phyloP scores from a whole-genome alignment of 805 yeast species.

The Yamadazyma nakazawae region DNA sequence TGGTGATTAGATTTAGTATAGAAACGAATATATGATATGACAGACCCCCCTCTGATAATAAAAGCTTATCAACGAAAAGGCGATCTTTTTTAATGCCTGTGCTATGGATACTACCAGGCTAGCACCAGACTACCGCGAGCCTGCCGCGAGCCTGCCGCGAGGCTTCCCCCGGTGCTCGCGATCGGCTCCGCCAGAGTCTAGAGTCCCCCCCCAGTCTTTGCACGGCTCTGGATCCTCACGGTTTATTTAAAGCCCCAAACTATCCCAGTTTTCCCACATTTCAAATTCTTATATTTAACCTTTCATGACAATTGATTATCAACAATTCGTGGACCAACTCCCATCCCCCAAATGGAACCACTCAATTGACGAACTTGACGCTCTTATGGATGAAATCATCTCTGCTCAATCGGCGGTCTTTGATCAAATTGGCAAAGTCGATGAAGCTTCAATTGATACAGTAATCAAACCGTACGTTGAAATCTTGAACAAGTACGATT shows the following conservation, averaged over 20 bases:
- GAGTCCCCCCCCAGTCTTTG: too few relatives aligned
- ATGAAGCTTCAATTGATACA: constrained; percentile 52
- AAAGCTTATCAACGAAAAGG: too few relatives aligned
- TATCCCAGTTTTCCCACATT: not conserved
- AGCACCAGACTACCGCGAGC: too few relatives aligned
- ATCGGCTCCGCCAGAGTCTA: not conserved
- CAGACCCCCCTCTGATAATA: too few relatives aligned
- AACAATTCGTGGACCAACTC: constrained; percentile 1
- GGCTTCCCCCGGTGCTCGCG: not conserved
- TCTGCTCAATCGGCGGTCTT: constrained; percentile 42
- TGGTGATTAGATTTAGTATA: not conserved
- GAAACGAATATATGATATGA: not conserved
- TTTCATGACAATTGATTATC: constrained; percentile 1
- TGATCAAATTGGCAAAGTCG: constrained; percentile 49
- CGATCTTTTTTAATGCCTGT: too few relatives aligned
- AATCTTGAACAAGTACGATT: constrained; percentile 47
- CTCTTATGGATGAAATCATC: constrained; percentile 44
- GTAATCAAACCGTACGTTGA: constrained; percentile 53
- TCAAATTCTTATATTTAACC: not conserved
- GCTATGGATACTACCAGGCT: too few relatives aligned
- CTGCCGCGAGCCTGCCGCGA: not conserved
- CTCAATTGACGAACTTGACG: constrained; percentile 48
- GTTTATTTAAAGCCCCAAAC: not conserved
- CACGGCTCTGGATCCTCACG: too few relatives aligned
- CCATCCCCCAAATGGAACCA: constrained; percentile 53